phyloP scores from a whole-genome alignment of 441 rosid genomes.

The Erodium moschatum region DNA sequence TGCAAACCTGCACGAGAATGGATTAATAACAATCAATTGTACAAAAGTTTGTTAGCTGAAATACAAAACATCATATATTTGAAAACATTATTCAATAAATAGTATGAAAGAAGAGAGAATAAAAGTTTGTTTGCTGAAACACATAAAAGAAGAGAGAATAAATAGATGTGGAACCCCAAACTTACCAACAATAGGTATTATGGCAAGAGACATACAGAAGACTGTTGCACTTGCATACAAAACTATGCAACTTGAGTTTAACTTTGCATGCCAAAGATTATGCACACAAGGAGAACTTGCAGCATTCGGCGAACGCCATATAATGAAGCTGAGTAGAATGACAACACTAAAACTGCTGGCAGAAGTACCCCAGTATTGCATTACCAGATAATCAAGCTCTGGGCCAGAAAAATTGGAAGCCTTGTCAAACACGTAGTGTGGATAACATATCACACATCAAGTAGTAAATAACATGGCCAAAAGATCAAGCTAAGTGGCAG shows the following conservation, averaged over 20 bases:
- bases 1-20: conserved; percentile 45
- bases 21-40: conserved; percentile 14
- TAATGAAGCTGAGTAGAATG: conserved; percentile 40
- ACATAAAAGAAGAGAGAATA: neutral
- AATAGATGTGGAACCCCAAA: neutral
- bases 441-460: neutral
- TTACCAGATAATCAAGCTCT: conserved; percentile 59
- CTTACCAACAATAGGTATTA: conserved; percentile 53
- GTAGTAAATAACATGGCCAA: neutral
- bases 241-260: conserved; percentile 10
- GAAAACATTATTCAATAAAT: neutral
- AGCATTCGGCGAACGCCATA: conserved; percentile 25
- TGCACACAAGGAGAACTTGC: conserved; percentile 22
- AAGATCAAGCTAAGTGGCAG: conserved; percentile 5
- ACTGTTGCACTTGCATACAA: conserved; percentile 32
- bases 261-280: conserved; percentile 32
- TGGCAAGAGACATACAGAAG: conserved; percentile 45
- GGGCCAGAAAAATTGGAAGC: conserved; percentile 16
- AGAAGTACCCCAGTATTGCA: conserved; percentile 75
- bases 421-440: conserved; percentile 14
- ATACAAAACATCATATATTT: neutral
- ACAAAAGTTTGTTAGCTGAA: conserved; percentile 1
- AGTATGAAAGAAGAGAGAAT: too few relatives aligned
- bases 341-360: conserved; percentile 62
- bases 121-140: too few relatives aligned